Percentiles rank a stretch among this genome's conserved stretches.
Evolutionary conservation across 805 yeast species (phyloP).

Genomic region (Saccharomycopsis amapae): DNA sequence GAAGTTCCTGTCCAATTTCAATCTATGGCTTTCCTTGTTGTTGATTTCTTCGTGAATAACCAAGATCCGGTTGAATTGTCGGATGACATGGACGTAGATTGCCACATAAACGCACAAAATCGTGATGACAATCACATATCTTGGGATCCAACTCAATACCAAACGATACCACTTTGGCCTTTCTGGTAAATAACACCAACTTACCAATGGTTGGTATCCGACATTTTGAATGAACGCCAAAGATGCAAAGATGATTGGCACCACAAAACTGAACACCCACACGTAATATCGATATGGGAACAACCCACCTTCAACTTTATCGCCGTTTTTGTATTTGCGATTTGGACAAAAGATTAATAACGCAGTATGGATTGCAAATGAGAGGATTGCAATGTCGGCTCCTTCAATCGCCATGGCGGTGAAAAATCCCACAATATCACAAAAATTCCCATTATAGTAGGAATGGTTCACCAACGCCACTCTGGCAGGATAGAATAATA

Average conservation of each 20-base stretch:
- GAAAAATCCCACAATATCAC: constrained; percentile 70
- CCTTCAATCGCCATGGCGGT: constrained; percentile 79
- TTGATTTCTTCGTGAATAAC: constrained; percentile 27
- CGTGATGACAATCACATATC: constrained; percentile 57
- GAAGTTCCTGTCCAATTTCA: constrained; percentile 17
- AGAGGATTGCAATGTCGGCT: constrained; percentile 74
- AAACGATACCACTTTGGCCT: constrained; percentile 66
- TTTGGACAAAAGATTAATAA: constrained; percentile 62
- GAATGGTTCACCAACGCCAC: constrained; percentile 37
- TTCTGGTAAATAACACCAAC: constrained; percentile 77
- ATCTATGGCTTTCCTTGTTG: constrained; percentile 18
- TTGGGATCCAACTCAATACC: constrained; percentile 74
- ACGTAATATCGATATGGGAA: constrained; percentile 50
- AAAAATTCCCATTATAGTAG: constrained; percentile 43
- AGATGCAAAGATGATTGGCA: constrained; percentile 64
- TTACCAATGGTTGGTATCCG: constrained; percentile 56
- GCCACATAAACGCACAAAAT: constrained; percentile 61
- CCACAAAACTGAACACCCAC: constrained; percentile 47
- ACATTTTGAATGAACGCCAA: constrained; percentile 54
- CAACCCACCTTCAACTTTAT: constrained; percentile 67
- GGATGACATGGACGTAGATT: constrained; percentile 65
- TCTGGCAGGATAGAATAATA: constrained; percentile 62
- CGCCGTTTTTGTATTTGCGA: constrained; percentile 34
- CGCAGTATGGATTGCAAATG: constrained; percentile 79
- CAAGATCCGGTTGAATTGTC: constrained; percentile 51